phyloP scores from a whole-genome alignment of 2,329 filamentous ascomycete genomes.

The Fusarium sterilihyphosum region DNA sequence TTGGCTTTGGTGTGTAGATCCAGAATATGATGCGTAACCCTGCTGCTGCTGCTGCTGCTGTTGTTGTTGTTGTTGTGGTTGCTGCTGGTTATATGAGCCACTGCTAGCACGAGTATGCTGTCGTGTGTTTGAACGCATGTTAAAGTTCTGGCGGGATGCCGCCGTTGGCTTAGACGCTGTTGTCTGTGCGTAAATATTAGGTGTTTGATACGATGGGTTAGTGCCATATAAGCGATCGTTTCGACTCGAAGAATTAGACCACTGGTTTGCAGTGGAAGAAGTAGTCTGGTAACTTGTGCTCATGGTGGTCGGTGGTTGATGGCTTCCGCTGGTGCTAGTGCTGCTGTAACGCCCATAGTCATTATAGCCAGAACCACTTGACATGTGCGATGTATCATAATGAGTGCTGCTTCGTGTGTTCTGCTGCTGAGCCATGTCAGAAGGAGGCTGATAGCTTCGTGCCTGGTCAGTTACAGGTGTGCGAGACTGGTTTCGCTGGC shows the following conservation, averaged over 20 bases:
- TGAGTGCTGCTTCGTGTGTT: constrained; percentile 7
- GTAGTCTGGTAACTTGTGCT: constrained; percentile 32
- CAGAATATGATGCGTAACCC: constrained; percentile 29
- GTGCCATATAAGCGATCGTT: constrained; percentile 25
- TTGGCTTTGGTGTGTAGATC: constrained; percentile 31
- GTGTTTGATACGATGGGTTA: constrained; percentile 26
- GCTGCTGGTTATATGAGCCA: constrained; percentile 27
- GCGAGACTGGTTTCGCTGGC: constrained; percentile 47
- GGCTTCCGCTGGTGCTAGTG: background rate
- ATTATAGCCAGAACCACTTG: constrained; percentile 29
- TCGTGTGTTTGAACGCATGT: constrained; percentile 26
- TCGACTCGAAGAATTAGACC: constrained; percentile 30
- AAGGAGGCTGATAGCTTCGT: constrained; percentile 30
- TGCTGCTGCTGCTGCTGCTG: constrained; percentile 22
- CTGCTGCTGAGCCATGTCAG: constrained; percentile 23
- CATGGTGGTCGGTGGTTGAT: constrained; percentile 27
- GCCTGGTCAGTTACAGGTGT: constrained; percentile 43
- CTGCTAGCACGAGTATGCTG: constrained; percentile 22
- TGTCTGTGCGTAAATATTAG: constrained; percentile 28
- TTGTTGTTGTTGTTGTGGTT: background rate
- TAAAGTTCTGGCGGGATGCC: constrained; percentile 36
- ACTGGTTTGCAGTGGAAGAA: constrained; percentile 39
- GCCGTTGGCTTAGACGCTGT: constrained; percentile 11
- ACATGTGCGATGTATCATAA: constrained; percentile 16
- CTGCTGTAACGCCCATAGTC: constrained; percentile 32